Evolutionary conservation across 129 eudicot genomes (phyloP), one percentile per base, ranked within the genome.

Genomic region (Lactuca sativa): DNA sequence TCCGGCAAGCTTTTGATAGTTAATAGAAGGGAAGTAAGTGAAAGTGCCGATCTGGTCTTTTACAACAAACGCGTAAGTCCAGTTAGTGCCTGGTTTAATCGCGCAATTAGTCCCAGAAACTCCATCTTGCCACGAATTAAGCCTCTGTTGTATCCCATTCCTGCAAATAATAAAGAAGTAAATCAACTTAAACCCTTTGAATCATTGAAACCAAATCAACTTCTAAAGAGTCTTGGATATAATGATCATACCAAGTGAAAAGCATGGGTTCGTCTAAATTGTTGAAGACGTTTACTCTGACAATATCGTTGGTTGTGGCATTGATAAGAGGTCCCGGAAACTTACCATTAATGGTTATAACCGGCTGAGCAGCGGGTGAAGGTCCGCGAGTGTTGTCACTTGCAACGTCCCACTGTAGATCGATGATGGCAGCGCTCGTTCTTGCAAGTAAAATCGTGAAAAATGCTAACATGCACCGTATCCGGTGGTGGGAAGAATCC

Each of bases 71-170:
- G 77, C 90, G 53, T 86, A 84, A 64, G 93, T 86, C 96, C 96
- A 84, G 61, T 89, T 89, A 48, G 57, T 82, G 25, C 90, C 86
- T 9, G 96, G 84, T 72, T 82, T 54, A 68, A 89, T 86, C 10
- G 92, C 88, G 41, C 96, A 89, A 48, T 86, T 89, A 47, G 92
- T 89, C 34, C 96, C 92, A 1, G 96, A 84, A 25, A 89, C 92
- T 66, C 96, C 96, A 71, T 89, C 96, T 73, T 89, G 96, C 96
- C 96, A 89, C 59, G 96, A 86, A 49, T 89, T 79, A 33, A 86
- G 86, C 81, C 96, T 82, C 59, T 89, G 96, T 25, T 89, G 96
- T 67, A 89, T 86, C 15, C 96, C 93, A 63, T 84, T 89, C 96
- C 95, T 88, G 62, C 72, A 69, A 8, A 59, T 5, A 48, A 59